Percentiles rank a stretch among this genome's conserved stretches.
These are phyloP conservation scores for Talaromyces sp. DNA, from an alignment of 2,329 filamentous ascomycete species.

Conservation along the genomic window DNA sequence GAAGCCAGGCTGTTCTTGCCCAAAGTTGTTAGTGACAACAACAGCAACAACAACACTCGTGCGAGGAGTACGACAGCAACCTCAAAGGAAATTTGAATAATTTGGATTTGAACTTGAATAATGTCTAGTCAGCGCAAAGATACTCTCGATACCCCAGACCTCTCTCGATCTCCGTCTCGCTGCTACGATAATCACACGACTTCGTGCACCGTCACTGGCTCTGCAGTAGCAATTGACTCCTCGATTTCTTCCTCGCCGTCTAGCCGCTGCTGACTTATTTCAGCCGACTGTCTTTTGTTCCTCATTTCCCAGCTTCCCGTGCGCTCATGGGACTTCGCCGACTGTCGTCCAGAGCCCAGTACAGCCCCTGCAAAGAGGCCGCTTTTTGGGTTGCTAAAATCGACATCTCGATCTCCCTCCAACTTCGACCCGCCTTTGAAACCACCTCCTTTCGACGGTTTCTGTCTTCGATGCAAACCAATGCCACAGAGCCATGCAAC, in stretches of 20 bases:
- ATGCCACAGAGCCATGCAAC: conserved; percentile 37
- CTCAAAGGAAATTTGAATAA: background rate
- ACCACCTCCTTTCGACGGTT: conserved; percentile 39
- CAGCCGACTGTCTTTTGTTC: conserved; percentile 22
- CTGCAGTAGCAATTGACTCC: conserved; percentile 29
- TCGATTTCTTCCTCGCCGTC: conserved; percentile 38
- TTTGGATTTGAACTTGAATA: background rate
- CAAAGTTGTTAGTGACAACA: background rate
- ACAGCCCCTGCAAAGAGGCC: conserved; percentile 19
- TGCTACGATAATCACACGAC: conserved; percentile 35
- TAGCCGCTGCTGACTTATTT: conserved; percentile 25
- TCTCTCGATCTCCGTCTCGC: background rate
- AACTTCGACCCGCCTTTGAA: conserved; percentile 53
- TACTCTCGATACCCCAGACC: too few species aligned
- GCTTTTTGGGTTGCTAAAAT: conserved; percentile 35
- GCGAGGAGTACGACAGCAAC: background rate
- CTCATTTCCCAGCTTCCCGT: conserved; percentile 55
- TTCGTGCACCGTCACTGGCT: conserved; percentile 44
- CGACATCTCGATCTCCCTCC: conserved; percentile 49
- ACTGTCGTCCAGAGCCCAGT: background rate
- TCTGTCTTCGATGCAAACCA: conserved; percentile 38
- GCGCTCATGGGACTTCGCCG: conserved; percentile 44
- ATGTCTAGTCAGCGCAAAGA: background rate
- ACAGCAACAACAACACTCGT: background rate
- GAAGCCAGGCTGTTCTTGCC: background rate